Conservation (phyloP, 2,329 filamentous ascomycete genomes). For the Coniosporium tulheliwenetii region DNA sequence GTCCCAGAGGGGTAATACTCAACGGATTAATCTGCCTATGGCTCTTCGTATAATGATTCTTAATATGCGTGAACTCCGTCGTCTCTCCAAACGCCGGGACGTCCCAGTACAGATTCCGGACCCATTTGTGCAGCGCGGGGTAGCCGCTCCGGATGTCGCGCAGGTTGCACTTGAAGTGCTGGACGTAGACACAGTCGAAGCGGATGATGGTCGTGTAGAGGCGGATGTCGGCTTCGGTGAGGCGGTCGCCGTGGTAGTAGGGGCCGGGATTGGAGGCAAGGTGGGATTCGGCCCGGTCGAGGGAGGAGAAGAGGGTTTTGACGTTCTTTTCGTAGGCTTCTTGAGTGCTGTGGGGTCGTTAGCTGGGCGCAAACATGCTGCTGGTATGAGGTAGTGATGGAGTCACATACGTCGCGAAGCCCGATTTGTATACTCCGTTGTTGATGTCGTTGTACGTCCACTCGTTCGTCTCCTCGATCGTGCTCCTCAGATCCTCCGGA, state of each 20-base stretch:
- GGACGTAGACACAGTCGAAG: slow-evolving; percentile 40
- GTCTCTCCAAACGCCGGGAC: slow-evolving; percentile 62
- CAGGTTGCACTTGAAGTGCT: slow-evolving; percentile 65
- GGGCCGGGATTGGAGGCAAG: slow-evolving; percentile 24
- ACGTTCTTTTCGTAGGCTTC: slow-evolving; percentile 33
- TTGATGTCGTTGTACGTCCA: slow-evolving; percentile 38
- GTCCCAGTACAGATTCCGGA: slow-evolving; percentile 76
- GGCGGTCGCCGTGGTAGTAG: slow-evolving; percentile 28
- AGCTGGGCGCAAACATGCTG: not conserved
- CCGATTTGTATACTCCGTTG: slow-evolving; percentile 23
- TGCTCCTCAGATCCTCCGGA: slow-evolving; percentile 24
- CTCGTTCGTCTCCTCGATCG: slow-evolving; percentile 33
- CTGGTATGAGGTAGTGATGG: slow-evolving; percentile 12
- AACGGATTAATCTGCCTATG: slow-evolving; percentile 49
- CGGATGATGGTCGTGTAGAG: slow-evolving; percentile 44
- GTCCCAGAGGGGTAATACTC: slow-evolving; percentile 71
- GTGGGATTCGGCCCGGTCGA: slow-evolving; percentile 29
- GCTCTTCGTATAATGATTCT: slow-evolving; percentile 57
- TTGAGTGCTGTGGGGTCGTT: slow-evolving; percentile 18
- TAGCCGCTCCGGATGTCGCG: slow-evolving; percentile 74
- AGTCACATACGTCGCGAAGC: slow-evolving; percentile 29
- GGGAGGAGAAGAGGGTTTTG: slow-evolving; percentile 28
- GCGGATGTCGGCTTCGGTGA: slow-evolving; percentile 35
- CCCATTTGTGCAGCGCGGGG: slow-evolving; percentile 65
- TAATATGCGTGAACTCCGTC: slow-evolving; percentile 91